These are phyloP conservation scores for Solanum pimpinellifolium DNA, from an alignment of 257 asterid genomes.

Conservation along the genomic window DNA sequence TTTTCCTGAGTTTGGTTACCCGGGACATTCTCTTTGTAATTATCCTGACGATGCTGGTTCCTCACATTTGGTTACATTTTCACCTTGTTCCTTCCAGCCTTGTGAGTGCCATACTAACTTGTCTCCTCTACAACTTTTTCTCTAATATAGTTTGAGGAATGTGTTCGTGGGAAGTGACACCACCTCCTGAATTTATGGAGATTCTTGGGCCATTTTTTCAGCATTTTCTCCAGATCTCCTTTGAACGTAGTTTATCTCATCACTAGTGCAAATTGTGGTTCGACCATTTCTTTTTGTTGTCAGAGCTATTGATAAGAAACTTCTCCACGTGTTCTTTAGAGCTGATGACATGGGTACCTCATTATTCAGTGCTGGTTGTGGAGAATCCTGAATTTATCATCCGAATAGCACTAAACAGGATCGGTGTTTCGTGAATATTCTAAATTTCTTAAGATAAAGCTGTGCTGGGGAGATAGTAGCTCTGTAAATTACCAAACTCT, in stretches of 20 bases:
- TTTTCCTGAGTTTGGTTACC: background rate
- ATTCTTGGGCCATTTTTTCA: background rate
- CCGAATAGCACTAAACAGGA: background rate
- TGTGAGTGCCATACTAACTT: background rate
- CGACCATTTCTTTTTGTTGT: background rate
- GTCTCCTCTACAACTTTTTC: background rate
- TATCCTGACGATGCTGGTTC: background rate
- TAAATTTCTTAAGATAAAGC: background rate
- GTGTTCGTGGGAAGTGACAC: background rate
- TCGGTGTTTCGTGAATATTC: background rate
- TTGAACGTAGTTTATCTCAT: background rate
- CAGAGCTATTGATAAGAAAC: background rate
- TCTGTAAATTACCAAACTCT: background rate
- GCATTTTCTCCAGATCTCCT: background rate
- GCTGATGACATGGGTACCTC: background rate
- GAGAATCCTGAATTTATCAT: background rate
- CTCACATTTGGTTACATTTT: background rate
- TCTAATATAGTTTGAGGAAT: background rate
- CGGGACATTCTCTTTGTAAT: background rate
- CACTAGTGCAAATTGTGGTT: background rate
- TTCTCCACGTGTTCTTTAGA: background rate
- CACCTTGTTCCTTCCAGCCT: background rate
- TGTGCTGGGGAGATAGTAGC: background rate
- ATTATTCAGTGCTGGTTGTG: background rate
- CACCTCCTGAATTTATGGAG: background rate